phyloP scores from a whole-genome alignment of 2,329 filamentous ascomycete genomes.

The Pestalotiopsis sp. region DNA sequence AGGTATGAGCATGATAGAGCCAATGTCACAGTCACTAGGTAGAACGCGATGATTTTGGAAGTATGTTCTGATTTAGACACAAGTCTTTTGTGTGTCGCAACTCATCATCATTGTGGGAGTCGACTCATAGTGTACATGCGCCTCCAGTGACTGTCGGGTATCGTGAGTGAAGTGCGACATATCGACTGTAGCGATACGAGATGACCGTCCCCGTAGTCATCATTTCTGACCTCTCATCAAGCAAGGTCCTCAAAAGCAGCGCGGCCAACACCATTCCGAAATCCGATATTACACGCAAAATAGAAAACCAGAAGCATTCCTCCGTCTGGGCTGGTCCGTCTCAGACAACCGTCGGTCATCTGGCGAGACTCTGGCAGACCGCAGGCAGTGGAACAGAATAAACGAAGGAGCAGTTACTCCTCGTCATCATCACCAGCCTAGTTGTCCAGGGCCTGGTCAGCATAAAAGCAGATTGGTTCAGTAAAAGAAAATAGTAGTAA shows the following conservation, averaged over 20 bases:
- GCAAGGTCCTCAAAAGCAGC: conserved; percentile 12
- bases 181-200: conserved; percentile 13
- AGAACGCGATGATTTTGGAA: neutral
- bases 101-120: conserved; percentile 11
- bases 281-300: conserved; percentile 20
- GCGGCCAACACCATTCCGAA: conserved; percentile 18
- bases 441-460: conserved; percentile 35
- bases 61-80: neutral
- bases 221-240: conserved; percentile 2
- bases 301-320: conserved; percentile 11
- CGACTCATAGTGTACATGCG: conserved; percentile 17
- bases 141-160: conserved; percentile 14
- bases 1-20: neutral
- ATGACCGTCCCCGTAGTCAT: neutral
- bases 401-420: conserved; percentile 17
- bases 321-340: conserved; percentile 5
- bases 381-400: conserved; percentile 27
- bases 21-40: neutral
- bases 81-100: conserved; percentile 4
- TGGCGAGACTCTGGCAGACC: conserved; percentile 12
- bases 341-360: conserved; percentile 11
- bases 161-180: conserved; percentile 5
- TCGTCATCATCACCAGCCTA: conserved; percentile 61
- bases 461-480: conserved; percentile 28
- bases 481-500: conserved; percentile 18